phyloP scores from a whole-genome alignment of 2,329 filamentous ascomycete species.

The Aureobasidium melanogenum region DNA sequence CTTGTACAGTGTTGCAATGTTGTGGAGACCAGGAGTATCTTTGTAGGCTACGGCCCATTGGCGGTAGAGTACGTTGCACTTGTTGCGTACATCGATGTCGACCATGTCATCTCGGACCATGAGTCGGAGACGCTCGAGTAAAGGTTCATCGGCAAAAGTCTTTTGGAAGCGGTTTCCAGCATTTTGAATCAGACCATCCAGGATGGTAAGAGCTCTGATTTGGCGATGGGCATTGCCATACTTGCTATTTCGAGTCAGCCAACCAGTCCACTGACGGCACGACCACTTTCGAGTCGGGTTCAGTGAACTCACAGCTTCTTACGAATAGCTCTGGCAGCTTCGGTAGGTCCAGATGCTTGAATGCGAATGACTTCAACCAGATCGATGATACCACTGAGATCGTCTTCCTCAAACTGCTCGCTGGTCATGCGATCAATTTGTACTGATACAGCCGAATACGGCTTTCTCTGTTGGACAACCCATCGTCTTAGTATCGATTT shows the following conservation, averaged over 20 bases:
- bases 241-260: constrained; percentile 50
- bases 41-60: constrained; percentile 82
- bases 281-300: neutral
- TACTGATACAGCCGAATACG: constrained; percentile 88
- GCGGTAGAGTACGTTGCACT: constrained; percentile 77
- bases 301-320: constrained; percentile 68
- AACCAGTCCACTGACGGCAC: neutral
- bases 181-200: constrained; percentile 93
- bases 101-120: constrained; percentile 78
- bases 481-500: constrained; percentile 12
- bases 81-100: constrained; percentile 76
- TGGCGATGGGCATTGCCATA: constrained; percentile 94
- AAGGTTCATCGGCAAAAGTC: constrained; percentile 78
- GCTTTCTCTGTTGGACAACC: constrained; percentile 51
- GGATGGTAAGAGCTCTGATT: constrained; percentile 74
- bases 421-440: constrained; percentile 84
- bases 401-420: constrained; percentile 83
- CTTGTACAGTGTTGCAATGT: constrained; percentile 69
- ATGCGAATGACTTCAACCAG: constrained; percentile 90
- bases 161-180: constrained; percentile 80
- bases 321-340: constrained; percentile 83
- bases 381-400: constrained; percentile 84
- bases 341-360: constrained; percentile 74
- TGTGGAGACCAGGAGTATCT: constrained; percentile 67
- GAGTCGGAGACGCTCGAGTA: constrained; percentile 83